Evolutionary conservation across 2,329 filamentous ascomycete genomes (phyloP), one percentile per base, ranked within the genome.

Genomic region (Aulographum hederae): DNA sequence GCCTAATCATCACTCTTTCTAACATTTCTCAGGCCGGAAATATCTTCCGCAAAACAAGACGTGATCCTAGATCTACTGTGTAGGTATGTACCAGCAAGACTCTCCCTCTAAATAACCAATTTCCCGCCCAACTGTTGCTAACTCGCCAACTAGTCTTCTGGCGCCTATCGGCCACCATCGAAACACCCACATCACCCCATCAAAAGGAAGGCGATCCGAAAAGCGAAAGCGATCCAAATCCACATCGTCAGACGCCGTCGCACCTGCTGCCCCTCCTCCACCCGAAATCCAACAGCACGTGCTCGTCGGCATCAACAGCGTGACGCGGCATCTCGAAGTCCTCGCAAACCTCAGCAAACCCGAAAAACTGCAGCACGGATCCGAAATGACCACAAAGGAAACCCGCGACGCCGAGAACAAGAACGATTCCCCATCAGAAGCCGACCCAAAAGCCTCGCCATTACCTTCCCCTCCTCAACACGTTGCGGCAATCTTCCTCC

Each of bases 91-190:
- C n/a, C n/a, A n/a, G n/a, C n/a, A n/a, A 14, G 13, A 6, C 10
- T 13, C 12, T 27, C n/a, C 31, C 21, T 18, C 20, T 8, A 32
- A 8, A 14, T 36, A 14, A 28, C 25, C 28, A 32, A 16, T 26
- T 13, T 32, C 18, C 19, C 19, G 27, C 26, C 21, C 21, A 30
- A 31, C 32, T 31, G 19, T 16, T 26, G 20, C 33, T 39, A 20
- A 38, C 19, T 17, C 41, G 31, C 19, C n/a, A n/a, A 13, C n/a
- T 29, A 81, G 75, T 36, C 54, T 79, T 14, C 51, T 81, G 28
- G 53, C 60, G 0, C 75, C 76, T 2, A 51, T 82, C 11, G 75
- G 75, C 1, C 59, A 67, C 33, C 57, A 80, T 48, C 68, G 73
- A 11, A 55, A 53, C 38, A 54, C 53, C 19, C 57, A 77, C 42